Conservation (phyloP, 2,329 filamentous ascomycete genomes). For the Fusarium poae region DNA sequence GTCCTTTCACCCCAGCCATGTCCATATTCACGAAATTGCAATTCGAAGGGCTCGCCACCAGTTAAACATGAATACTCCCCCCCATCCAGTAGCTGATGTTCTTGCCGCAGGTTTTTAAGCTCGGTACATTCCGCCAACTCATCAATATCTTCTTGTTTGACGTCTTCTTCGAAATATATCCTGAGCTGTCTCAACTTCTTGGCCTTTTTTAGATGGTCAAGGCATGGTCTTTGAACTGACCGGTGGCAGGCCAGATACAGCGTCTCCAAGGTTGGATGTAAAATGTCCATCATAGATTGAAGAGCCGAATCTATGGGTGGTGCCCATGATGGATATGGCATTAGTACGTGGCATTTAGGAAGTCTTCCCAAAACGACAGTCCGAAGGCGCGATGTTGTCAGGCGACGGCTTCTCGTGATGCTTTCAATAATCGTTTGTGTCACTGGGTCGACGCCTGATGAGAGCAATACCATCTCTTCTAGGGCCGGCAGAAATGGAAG, state of each 20-base stretch:
- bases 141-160: not conserved
- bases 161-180: not conserved
- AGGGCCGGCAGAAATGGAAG: not conserved
- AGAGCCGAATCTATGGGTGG: not conserved
- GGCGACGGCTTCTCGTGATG: not conserved
- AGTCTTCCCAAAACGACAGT: not conserved
- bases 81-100: no score
- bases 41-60: not conserved
- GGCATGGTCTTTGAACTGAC: not conserved
- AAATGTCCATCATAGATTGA: not conserved
- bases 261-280: not conserved
- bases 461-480: no score
- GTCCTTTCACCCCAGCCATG: not conserved
- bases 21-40: no score
- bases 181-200: not conserved
- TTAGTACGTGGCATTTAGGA: accelerated
- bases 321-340: accelerated
- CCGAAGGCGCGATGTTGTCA: not conserved
- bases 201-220: not conserved
- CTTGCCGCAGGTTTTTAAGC: not conserved
- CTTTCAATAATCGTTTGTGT: not conserved
- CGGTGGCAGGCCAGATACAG: not conserved
- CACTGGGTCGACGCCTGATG: no score
- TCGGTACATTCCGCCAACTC: not conserved
- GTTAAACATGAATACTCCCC: not conserved